Evolutionary conservation across 345 rosid species (phyloP).

Genomic region (Toxicodendron radicans): DNA sequence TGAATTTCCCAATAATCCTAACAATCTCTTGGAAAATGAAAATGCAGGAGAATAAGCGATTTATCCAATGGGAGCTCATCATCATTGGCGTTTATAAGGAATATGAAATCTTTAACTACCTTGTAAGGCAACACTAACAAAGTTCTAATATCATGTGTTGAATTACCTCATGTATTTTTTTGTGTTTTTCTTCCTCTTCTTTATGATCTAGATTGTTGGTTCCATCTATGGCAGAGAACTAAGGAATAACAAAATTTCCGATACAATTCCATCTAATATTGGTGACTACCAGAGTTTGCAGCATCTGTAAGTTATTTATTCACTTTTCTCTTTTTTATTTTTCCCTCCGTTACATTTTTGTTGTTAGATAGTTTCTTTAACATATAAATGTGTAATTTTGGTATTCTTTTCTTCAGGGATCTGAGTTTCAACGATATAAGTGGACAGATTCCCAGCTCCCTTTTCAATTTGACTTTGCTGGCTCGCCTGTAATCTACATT

Average conservation of each 20-base stretch:
- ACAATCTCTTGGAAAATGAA: too few relatives aligned
- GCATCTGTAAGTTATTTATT: slow-evolving; percentile 47
- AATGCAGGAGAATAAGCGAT: too few relatives aligned
- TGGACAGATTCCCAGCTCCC: slow-evolving; percentile 40
- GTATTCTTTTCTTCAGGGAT: slow-evolving; percentile 38
- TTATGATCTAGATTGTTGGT: background rate
- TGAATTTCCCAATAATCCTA: too few relatives aligned
- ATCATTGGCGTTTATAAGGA: too few relatives aligned
- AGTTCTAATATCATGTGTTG: slow-evolving; percentile 3
- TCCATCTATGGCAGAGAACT: slow-evolving; percentile 39
- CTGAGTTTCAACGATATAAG: slow-evolving; percentile 56
- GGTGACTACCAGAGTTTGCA: slow-evolving; percentile 48
- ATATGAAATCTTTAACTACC: slow-evolving; percentile 43
- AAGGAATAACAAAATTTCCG: slow-evolving; percentile 55
- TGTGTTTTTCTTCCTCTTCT: background rate
- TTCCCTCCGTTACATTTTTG: too few relatives aligned
- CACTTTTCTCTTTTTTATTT: too few relatives aligned
- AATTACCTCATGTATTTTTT: too few relatives aligned
- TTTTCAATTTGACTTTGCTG: slow-evolving; percentile 42
- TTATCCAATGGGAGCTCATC: too few relatives aligned
- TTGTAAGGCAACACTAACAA: slow-evolving; percentile 40
- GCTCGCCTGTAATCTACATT: slow-evolving; percentile 46
- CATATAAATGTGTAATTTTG: background rate
- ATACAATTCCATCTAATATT: slow-evolving; percentile 54
- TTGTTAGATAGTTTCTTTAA: too few relatives aligned